Evolutionary conservation across 2,329 filamentous ascomycete species (phyloP).

Genomic region (Scedosporium apiospermum): DNA sequence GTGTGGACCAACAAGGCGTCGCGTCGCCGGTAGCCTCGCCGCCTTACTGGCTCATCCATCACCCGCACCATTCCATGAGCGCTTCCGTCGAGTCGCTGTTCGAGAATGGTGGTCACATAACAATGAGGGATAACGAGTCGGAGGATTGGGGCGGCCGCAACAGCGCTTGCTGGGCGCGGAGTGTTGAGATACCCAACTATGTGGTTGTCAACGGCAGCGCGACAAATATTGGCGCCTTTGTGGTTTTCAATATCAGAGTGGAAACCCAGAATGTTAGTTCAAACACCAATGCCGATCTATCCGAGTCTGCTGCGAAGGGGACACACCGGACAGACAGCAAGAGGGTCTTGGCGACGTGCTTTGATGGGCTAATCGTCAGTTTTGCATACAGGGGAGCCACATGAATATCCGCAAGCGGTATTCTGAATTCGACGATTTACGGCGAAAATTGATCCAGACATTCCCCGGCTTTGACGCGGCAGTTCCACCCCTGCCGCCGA

Average conservation of each 20-base stretch:
- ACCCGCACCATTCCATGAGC: background rate
- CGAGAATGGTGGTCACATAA: slow-evolving; percentile 39
- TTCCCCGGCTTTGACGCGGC: slow-evolving; percentile 79
- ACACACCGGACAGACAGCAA: background rate
- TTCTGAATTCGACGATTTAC: slow-evolving; percentile 85
- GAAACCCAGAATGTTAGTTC: slow-evolving; percentile 69
- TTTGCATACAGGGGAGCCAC: slow-evolving; percentile 40
- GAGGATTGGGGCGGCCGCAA: slow-evolving; percentile 40
- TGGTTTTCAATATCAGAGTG: slow-evolving; percentile 87
- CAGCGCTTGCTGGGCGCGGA: slow-evolving; percentile 55
- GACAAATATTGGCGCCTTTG: slow-evolving; percentile 71
- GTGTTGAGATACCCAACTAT: slow-evolving; percentile 49
- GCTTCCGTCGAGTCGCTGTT: background rate
- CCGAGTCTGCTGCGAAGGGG: background rate
- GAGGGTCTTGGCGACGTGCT: background rate
- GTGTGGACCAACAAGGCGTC: background rate
- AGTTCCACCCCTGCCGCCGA: slow-evolving; percentile 84
- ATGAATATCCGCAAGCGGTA: slow-evolving; percentile 66
- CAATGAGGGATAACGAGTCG: slow-evolving; percentile 52
- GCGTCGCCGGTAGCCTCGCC: background rate
- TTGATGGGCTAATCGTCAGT: background rate
- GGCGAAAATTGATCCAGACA: slow-evolving; percentile 61
- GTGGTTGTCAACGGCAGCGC: slow-evolving; percentile 47
- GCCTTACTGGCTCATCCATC: slow-evolving; percentile 4
- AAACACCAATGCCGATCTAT: background rate